A percentile compares a stretch with the other conserved stretches of the same genome.
These are phyloP conservation scores for Coemansia sp. DNA, from an alignment of 192 early-diverging fungal species.

Conservation along the genomic window DNA sequence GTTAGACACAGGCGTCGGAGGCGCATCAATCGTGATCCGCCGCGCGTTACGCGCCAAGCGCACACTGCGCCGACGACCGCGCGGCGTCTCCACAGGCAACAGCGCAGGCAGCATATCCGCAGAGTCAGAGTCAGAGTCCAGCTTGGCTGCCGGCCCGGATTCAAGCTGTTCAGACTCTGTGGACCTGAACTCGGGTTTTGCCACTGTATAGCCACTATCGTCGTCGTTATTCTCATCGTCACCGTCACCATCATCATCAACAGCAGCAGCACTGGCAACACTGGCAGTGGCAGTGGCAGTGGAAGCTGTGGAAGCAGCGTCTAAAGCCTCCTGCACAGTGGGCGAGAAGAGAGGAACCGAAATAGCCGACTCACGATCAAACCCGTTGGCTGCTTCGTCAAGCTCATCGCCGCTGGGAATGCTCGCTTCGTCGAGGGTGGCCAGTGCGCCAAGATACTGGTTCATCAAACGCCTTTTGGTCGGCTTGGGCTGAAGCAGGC, in stretches of 20 bases:
- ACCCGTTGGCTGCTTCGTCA: background rate
- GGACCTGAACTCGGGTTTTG: no score
- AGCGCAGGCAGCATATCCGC: no score
- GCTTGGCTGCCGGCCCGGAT: conserved; percentile 11
- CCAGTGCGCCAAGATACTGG: conserved; percentile 1
- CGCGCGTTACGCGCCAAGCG: conserved; percentile 5
- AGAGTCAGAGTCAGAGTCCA: background rate
- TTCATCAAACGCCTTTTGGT: conserved; percentile 4
- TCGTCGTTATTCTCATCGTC: no score
- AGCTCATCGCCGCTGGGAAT: background rate
- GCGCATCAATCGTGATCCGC: conserved; percentile 1
- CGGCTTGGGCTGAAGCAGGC: conserved; percentile 14
- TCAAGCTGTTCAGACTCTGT: background rate
- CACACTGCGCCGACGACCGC: conserved; percentile 36
- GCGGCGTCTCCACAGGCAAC: no score
- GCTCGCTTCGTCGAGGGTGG: background rate
- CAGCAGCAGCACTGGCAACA: background rate
- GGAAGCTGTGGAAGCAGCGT: no score
- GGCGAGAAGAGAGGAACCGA: no score
- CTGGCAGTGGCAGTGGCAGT: background rate
- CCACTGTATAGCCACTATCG: no score
- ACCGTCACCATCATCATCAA: no score
- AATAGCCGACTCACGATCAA: background rate
- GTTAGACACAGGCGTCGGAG: background rate
- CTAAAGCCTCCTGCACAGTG: no score